Percentiles rank a stretch among this genome's conserved stretches.
Conservation (phyloP, 1,139 yeast species). For the Pichia sp. region DNA sequence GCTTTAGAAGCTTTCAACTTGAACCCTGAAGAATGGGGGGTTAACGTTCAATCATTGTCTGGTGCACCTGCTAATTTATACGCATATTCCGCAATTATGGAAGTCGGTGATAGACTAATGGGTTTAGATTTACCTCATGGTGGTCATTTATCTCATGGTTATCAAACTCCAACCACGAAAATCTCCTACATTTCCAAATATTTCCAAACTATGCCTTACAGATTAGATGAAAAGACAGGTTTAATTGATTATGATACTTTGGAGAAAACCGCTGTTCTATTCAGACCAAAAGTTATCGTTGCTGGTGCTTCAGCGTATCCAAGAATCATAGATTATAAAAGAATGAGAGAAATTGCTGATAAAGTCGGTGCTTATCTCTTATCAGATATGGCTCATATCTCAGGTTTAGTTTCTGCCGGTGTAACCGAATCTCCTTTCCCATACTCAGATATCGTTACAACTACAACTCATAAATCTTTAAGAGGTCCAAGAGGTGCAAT, state of each 20-base stretch:
- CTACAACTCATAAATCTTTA: slow-evolving; percentile 93
- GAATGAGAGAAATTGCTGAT: slow-evolving; percentile 85
- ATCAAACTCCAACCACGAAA: slow-evolving; percentile 82
- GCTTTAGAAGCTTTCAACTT: slow-evolving; percentile 81
- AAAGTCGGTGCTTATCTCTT: slow-evolving; percentile 87
- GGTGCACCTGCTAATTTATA: slow-evolving; percentile 97
- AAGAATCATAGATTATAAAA: slow-evolving; percentile 80
- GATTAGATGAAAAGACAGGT: slow-evolving; percentile 79
- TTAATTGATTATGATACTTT: slow-evolving; percentile 85
- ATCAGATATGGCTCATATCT: slow-evolving; percentile 95
- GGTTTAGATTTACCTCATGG: slow-evolving; percentile 97
- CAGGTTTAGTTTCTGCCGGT: slow-evolving; percentile 90
- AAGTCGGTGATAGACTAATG: slow-evolving; percentile 90
- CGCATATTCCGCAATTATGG: slow-evolving; percentile 86
- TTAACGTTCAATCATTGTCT: slow-evolving; percentile 86
- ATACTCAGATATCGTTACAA: slow-evolving; percentile 90
- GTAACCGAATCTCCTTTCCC: slow-evolving; percentile 92
- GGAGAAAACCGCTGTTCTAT: slow-evolving; percentile 73
- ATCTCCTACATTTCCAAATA: slow-evolving; percentile 87
- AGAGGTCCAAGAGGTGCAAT: slow-evolving; percentile 99
- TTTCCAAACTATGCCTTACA: slow-evolving; percentile 95
- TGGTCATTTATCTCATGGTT: slow-evolving; percentile 94
- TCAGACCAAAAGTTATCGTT: slow-evolving; percentile 90
- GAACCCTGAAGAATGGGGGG: slow-evolving; percentile 84
- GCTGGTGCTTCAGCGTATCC: slow-evolving; percentile 98